phyloP scores from a whole-genome alignment of 2,329 filamentous ascomycete genomes.

The Penicillium sclerotiorum region DNA sequence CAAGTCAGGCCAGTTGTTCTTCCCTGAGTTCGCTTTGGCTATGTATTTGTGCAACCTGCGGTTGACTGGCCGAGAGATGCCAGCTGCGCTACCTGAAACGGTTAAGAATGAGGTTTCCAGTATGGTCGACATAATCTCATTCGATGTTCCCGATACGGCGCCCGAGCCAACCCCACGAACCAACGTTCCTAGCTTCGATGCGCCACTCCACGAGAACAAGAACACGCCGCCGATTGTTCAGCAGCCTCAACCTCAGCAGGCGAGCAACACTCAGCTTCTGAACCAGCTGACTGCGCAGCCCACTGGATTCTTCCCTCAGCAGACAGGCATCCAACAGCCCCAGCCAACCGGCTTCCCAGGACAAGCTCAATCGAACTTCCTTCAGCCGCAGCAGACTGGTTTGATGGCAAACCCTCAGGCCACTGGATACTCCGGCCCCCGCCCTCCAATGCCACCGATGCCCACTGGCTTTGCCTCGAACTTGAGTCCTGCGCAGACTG shows the following conservation, averaged over 20 bases:
- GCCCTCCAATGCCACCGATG: conserved; percentile 79
- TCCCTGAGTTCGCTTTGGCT: conserved; percentile 94
- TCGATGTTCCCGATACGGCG: conserved; percentile 78
- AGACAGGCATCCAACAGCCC: conserved; percentile 69
- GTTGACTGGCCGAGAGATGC: conserved; percentile 82
- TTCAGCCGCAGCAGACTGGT: conserved; percentile 72
- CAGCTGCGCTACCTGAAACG: conserved; percentile 73
- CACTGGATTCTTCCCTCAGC: conserved; percentile 58
- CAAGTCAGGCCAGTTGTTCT: conserved; percentile 91
- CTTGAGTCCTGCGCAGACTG: conserved; percentile 64
- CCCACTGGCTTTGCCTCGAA: conserved; percentile 70
- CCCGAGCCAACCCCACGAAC: conserved; percentile 56
- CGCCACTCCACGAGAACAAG: conserved; percentile 54
- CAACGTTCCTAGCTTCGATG: conserved; percentile 72
- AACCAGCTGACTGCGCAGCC: conserved; percentile 58
- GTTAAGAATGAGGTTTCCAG: conserved; percentile 97
- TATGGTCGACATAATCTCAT: conserved; percentile 99
- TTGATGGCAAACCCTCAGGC: conserved; percentile 72
- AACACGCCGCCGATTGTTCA: conserved; percentile 56
- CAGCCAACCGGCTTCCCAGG: conserved; percentile 52
- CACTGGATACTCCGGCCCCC: conserved; percentile 78
- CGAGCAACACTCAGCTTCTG: conserved; percentile 67
- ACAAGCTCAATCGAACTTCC: conserved; percentile 52
- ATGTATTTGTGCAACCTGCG: conserved; percentile 99
- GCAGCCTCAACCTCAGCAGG: conserved; percentile 70